Percentiles rank a stretch among this genome's conserved stretches.
Evolutionary conservation across 768 basidiomycete species (phyloP).

Genomic region (Suillus occidentalis): DNA sequence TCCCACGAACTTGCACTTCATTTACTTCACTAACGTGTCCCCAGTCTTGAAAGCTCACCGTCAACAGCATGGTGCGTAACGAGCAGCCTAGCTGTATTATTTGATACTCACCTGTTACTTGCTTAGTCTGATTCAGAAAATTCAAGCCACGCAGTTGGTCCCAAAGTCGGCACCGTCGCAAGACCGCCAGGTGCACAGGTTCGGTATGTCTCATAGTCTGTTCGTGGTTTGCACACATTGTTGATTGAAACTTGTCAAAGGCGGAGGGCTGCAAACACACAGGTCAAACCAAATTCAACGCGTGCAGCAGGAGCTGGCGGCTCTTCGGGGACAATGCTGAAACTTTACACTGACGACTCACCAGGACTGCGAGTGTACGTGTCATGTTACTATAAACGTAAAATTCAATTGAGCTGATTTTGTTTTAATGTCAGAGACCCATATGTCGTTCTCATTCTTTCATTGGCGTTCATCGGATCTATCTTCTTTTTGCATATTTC

Average conservation of each 20-base stretch:
- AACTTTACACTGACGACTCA: conserved; percentile 97
- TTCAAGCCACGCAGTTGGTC: conserved; percentile 42
- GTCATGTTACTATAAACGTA: background rate
- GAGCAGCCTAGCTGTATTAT: conserved; percentile 4
- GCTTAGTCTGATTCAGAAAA: conserved; percentile 80
- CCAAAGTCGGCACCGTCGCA: conserved; percentile 50
- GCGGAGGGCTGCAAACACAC: conserved; percentile 68
- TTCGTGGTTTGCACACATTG: conserved; percentile 5
- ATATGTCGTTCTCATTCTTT: conserved; percentile 94
- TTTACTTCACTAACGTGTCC: background rate
- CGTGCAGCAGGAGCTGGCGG: conserved; percentile 95
- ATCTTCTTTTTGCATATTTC: conserved; percentile 99
- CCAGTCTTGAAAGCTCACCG: background rate
- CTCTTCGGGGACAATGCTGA: conserved; percentile 97
- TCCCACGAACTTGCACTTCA: conserved; percentile 3
- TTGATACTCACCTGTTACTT: background rate
- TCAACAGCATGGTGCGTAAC: conserved; percentile 6
- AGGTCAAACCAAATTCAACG: conserved; percentile 79
- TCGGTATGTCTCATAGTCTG: conserved; percentile 51
- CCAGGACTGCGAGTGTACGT: conserved; percentile 96
- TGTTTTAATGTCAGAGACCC: conserved; percentile 64
- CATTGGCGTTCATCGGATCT: conserved; percentile 94
- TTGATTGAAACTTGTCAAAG: conserved; percentile 35
- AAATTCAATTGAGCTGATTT: conserved; percentile 12
- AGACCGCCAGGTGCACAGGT: conserved; percentile 82